Evolutionary conservation across 75 land plant species (phyloP).

Genomic region (Chamaecyparis obtusa): DNA sequence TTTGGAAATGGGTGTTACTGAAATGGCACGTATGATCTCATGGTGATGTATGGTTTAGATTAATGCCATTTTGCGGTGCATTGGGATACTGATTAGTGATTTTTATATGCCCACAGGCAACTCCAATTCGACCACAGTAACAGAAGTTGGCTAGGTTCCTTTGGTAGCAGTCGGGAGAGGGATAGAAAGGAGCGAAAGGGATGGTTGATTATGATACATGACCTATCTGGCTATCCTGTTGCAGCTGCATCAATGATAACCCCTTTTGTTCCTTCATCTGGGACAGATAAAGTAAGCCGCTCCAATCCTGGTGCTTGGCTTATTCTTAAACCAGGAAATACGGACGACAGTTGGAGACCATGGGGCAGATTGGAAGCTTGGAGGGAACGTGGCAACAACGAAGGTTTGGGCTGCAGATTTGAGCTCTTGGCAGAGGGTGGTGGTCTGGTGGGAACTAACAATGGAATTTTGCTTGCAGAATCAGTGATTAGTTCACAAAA

Average conservation of each 20-base stretch:
- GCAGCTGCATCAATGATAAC: conserved; percentile 97
- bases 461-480: conserved; percentile 63
- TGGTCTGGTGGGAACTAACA: conserved; percentile 22
- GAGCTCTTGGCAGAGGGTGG: conserved; percentile 68
- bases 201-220: conserved; percentile 94
- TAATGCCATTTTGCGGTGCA: background rate
- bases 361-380: conserved; percentile 96
- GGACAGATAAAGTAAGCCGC: conserved; percentile 81
- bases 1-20: background rate
- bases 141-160: conserved; percentile 59
- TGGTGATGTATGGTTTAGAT: background rate
- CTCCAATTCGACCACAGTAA: conserved; percentile 30
- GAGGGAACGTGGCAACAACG: conserved; percentile 77
- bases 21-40: background rate
- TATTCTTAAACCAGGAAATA: conserved; percentile 73
- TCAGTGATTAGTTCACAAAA: conserved; percentile 46
- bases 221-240: conserved; percentile 90
- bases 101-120: conserved; percentile 19
- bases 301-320: conserved; percentile 97
- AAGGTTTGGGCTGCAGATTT: conserved; percentile 75
- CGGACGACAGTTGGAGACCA: conserved; percentile 74
- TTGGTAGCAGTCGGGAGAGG: conserved; percentile 62
- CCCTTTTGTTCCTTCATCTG: conserved; percentile 91
- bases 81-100: background rate
- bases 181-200: conserved; percentile 81